Conservation (phyloP, 495 filamentous ascomycete species). For the Recurvomyces mirabilis region DNA sequence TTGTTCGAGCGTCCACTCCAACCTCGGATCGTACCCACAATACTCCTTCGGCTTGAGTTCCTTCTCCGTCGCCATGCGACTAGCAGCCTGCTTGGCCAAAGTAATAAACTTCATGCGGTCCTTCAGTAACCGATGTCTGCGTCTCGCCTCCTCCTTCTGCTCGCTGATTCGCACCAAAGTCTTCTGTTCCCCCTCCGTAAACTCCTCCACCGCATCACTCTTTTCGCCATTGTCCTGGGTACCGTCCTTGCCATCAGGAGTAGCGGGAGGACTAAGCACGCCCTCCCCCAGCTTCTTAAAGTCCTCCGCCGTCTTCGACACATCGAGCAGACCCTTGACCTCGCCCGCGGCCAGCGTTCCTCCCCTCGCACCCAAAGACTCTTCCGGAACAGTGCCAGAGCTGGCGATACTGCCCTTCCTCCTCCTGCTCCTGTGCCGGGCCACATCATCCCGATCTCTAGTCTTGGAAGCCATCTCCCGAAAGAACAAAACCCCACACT, state of each 20-base stretch:
- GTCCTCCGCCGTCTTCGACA: conserved; percentile 38
- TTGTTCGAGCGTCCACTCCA: conserved; percentile 50
- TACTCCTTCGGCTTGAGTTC: conserved; percentile 44
- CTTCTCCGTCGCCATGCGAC: conserved; percentile 22
- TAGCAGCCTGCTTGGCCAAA: conserved; percentile 26
- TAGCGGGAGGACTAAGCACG: conserved; percentile 32
- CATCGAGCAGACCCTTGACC: conserved; percentile 43
- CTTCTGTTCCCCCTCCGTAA: conserved; percentile 20
- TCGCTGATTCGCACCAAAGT: conserved; percentile 21
- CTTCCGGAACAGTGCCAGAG: conserved; percentile 25
- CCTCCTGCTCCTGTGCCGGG: conserved; percentile 10
- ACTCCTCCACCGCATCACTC: conserved; percentile 2
- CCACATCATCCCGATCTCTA: conserved; percentile 7
- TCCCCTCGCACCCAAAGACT: conserved; percentile 44
- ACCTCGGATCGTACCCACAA: conserved; percentile 53
- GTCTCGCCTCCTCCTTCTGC: conserved; percentile 24
- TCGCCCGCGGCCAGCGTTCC: conserved; percentile 47
- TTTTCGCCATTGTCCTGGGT: neutral
- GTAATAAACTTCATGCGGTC: conserved; percentile 32
- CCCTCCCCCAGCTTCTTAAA: conserved; percentile 49
- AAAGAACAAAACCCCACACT: conserved; percentile 52
- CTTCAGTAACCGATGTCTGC: conserved; percentile 27
- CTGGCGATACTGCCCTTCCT: conserved; percentile 18
- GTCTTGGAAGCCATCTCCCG: conserved; percentile 27
- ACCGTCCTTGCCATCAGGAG: conserved; percentile 13